phyloP scores from a whole-genome alignment of 306 rosid species.

The Trifolium dubium region DNA sequence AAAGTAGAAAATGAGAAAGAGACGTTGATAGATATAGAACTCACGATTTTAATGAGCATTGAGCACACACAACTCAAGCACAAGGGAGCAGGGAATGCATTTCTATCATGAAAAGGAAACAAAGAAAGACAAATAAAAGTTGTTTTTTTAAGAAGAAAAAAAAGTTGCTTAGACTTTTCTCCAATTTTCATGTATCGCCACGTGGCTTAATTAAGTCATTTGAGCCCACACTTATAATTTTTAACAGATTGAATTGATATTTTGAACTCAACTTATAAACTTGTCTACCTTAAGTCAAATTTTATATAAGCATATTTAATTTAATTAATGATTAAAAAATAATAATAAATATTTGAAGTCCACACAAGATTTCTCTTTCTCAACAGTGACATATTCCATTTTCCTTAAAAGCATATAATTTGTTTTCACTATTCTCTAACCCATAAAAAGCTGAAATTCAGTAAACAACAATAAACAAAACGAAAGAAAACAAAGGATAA shows the following conservation, averaged over 20 bases:
- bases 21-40: conserved; percentile 32
- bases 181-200: conserved; percentile 51
- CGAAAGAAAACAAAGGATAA: conserved; percentile 39
- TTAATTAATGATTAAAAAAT: neutral
- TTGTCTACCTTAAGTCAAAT: neutral
- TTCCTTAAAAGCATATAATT: conserved; percentile 68
- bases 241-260: too few species aligned
- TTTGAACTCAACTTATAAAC: too few species aligned
- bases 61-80: neutral
- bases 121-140: conserved; percentile 27
- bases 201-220: conserved; percentile 41
- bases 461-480: conserved; percentile 33
- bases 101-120: conserved; percentile 1
- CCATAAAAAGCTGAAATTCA: conserved; percentile 54
- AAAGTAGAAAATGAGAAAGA: conserved; percentile 1
- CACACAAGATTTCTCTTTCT: conserved; percentile 44
- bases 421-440: conserved; percentile 41
- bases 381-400: conserved; percentile 50
- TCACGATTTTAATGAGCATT: conserved; percentile 31
- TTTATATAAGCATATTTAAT: neutral
- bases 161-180: conserved; percentile 62
- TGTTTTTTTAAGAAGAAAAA: neutral
- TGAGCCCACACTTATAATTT: neutral
- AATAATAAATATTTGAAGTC: conserved; percentile 38
- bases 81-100: conserved; percentile 21